Evolutionary conservation across 169 alveolate species (phyloP).

Genomic region (Ichthyophthirius multifiliis): DNA sequence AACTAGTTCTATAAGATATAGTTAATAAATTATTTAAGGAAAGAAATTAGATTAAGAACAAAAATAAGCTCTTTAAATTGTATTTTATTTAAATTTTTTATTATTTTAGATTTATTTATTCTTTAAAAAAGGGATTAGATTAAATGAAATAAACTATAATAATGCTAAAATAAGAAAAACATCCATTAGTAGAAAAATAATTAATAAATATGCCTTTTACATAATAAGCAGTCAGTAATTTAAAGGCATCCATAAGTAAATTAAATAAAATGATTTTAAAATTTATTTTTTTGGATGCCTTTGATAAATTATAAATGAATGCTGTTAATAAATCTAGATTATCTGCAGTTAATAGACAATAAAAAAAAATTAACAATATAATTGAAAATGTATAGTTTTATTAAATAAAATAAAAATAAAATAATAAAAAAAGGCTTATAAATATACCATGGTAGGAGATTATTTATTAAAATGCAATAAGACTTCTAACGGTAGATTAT

Average conservation of each 20-base stretch:
- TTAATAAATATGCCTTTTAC: constrained; percentile 28
- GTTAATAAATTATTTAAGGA: not conserved
- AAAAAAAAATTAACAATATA: not conserved
- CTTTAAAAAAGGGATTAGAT: not conserved
- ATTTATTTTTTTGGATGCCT: constrained; percentile 2
- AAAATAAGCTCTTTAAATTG: not conserved
- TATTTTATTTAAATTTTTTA: not conserved
- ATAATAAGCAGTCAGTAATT: constrained; percentile 1
- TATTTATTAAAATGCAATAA: constrained; percentile 24
- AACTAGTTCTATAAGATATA: not conserved
- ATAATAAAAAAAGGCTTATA: not conserved
- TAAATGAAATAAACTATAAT: constrained; percentile 10
- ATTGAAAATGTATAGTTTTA: not conserved
- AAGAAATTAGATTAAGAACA: not conserved
- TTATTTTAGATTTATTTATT: not conserved
- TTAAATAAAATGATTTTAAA: constrained; percentile 3
- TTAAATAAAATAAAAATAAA: not conserved
- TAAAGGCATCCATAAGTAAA: not conserved
- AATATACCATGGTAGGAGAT: constrained; percentile 18
- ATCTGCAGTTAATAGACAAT: not conserved
- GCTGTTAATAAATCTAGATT: not conserved
- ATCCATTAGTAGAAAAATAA: constrained; percentile 18
- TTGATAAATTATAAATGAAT: not conserved
- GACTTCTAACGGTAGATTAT: constrained; percentile 28
- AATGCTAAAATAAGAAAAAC: constrained; percentile 5